Base-by-base conservation (phyloP, 2,329 filamentous ascomycete genomes). In the Corinectria fuckeliana region DNA sequence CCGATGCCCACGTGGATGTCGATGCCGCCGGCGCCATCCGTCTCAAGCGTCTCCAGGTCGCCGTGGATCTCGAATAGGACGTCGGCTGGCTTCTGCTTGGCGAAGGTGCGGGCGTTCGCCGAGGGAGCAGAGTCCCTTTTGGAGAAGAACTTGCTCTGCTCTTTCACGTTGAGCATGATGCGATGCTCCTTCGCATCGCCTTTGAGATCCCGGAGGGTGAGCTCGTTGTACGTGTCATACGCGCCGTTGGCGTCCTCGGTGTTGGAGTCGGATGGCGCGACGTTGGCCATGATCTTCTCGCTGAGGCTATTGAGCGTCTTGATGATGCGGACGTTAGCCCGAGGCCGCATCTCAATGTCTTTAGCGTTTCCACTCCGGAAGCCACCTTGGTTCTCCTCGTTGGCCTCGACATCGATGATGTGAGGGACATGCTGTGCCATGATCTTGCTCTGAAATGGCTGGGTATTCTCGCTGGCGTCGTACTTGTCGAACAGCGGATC, bases 311-410 rank as follows among this genome's bases (percentile, higher is more conserved):
- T 99, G 56, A 99, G 80, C 0, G 92, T 93, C 62, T 90, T 88
- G 64, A 98, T 89, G 62, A 98, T 96, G 10, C 93, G 93, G 2
- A 95, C 89, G 72, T 95, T 94, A 44, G 85, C 80, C 10, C 88
- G 83, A 2, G 93, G 92, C 30, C 92, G 86, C 92, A 98, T 97
- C 65, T 96, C 95, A 32, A 91, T 79, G 72, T 98, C 93, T 55
- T 94, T 92, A 51, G 90, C 84, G 74, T 99, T 98, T 49, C 95
- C 95, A 61, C 84, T 78, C 69, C 85, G 89, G 70, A 89, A 86
- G 52, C 93, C 91, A 67, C 93, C 96, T 75, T 96, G 89, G 70
- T 99, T 94, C 74, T 95, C 91, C 77, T 98, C 95, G 71, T 99
- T 99, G 26, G 90, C 95, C 72, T 94, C 92, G 23, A 99, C 77